Conservation (phyloP, 371 early-diverging fungal genomes). For the Agmasoma carcini region DNA sequence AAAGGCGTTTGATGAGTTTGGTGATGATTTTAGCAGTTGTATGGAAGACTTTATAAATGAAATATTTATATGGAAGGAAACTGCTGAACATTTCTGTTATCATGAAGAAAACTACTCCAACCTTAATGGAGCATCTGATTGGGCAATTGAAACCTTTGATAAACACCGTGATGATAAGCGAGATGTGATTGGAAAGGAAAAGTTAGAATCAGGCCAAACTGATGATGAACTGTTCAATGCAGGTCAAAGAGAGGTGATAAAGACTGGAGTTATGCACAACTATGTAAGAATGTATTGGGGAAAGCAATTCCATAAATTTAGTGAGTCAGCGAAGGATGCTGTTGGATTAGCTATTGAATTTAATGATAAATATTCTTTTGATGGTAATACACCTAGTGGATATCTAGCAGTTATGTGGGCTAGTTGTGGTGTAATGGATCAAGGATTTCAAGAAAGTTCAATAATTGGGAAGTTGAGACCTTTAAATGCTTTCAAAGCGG, state of each 20-base stretch:
- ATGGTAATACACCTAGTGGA: conserved; percentile 34
- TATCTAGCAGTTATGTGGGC: conserved; percentile 32
- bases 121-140: conserved; percentile 21
- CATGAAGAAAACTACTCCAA: conserved; percentile 35
- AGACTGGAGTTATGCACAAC: conserved; percentile 25
- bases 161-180: conserved; percentile 19
- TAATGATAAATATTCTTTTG: conserved; percentile 32
- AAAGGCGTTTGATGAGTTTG: conserved; percentile 3
- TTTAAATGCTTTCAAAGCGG: too few species aligned
- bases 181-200: conserved; percentile 1
- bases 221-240: conserved; percentile 25
- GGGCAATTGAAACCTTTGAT: conserved; percentile 25
- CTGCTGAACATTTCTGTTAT: conserved; percentile 31
- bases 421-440: conserved; percentile 32
- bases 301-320: conserved; percentile 21
- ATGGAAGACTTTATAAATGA: conserved; percentile 19
- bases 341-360: conserved; percentile 4
- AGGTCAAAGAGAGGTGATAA: conserved; percentile 17
- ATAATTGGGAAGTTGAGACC: conserved; percentile 25
- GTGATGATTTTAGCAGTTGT: conserved; percentile 1
- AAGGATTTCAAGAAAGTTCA: conserved; percentile 22
- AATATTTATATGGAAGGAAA: conserved; percentile 36
- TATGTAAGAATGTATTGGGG: conserved; percentile 38
- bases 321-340: conserved; percentile 27
- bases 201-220: conserved; percentile 15